A percentile compares a stretch with the other conserved stretches of the same genome.
Conservation (phyloP, 805 yeast genomes). For the Naumovozyma dairenensis region DNA sequence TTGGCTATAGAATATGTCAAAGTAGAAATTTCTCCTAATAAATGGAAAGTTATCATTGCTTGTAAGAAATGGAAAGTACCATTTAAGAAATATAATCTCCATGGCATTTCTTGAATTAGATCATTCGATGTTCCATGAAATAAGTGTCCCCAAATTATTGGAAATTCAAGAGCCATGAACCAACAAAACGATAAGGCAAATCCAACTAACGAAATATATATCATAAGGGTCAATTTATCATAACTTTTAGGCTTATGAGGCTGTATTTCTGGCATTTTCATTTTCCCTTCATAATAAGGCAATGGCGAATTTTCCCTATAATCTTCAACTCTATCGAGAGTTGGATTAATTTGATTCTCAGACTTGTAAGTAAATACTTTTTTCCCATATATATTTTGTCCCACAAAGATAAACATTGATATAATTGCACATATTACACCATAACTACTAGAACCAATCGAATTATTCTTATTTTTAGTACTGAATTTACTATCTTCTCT, state of each 20-base stretch:
- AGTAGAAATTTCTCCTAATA: conserved; percentile 73
- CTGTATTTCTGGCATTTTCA: background rate
- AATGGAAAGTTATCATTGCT: conserved; percentile 70
- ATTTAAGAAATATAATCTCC: conserved; percentile 47
- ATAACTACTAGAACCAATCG: conserved; percentile 16
- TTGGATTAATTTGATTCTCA: too few relatives aligned
- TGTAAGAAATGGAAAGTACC: conserved; percentile 74
- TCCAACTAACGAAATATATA: conserved; percentile 72
- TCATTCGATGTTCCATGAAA: conserved; percentile 13
- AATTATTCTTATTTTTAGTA: background rate
- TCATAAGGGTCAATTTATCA: conserved; percentile 71
- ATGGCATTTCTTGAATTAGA: conserved; percentile 30
- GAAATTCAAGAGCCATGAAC: conserved; percentile 56
- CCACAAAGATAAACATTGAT: conserved; percentile 68
- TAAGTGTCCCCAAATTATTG: conserved; percentile 19
- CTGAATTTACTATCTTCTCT: conserved; percentile 12
- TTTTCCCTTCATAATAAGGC: conserved; percentile 9
- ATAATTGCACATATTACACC: conserved; percentile 64
- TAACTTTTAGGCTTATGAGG: conserved; percentile 35
- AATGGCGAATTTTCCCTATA: conserved; percentile 13
- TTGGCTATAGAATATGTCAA: conserved; percentile 81
- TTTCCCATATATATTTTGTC: conserved; percentile 81
- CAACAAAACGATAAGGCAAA: conserved; percentile 62
- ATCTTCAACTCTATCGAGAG: conserved; percentile 2
- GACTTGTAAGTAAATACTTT: conserved; percentile 51